Evolutionary conservation across 805 yeast genomes (phyloP).

Genomic region (Candida peoriensis): DNA sequence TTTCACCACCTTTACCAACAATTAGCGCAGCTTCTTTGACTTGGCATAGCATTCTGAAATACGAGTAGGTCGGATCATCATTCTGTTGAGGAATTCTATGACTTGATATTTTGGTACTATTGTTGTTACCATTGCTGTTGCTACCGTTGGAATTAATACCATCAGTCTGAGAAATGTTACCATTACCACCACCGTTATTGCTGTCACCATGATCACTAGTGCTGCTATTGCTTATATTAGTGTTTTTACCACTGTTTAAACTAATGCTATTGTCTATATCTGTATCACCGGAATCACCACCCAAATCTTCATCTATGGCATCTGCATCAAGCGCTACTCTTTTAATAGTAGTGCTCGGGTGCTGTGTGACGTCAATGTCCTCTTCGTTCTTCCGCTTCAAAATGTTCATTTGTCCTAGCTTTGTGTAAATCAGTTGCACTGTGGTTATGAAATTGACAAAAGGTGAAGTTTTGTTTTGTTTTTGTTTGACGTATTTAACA

Average conservation of each 20-base stretch:
- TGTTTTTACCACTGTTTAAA: background rate
- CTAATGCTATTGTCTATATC: constrained; percentile 9
- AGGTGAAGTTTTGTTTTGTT: too few species aligned
- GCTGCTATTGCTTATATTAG: constrained; percentile 4
- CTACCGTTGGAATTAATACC: too few species aligned
- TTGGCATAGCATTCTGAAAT: constrained; percentile 68
- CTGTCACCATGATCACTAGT: too few species aligned
- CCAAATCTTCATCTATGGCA: constrained; percentile 31
- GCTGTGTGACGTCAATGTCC: constrained; percentile 25
- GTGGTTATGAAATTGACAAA: background rate
- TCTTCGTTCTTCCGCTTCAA: constrained; percentile 68
- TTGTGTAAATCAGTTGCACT: background rate
- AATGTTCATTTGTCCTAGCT: constrained; percentile 13
- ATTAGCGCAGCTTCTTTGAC: constrained; percentile 71
- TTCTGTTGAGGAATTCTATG: constrained; percentile 27
- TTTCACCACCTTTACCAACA: constrained; percentile 81
- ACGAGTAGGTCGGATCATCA: constrained; percentile 57
- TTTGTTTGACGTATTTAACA: too few species aligned
- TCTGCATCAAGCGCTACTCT: constrained; percentile 70
- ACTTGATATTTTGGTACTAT: constrained; percentile 10
- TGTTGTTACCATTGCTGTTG: constrained; percentile 3
- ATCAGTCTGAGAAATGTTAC: too few species aligned
- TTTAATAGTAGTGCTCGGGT: constrained; percentile 49
- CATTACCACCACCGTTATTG: constrained; percentile 7
- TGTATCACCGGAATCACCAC: constrained; percentile 5